phyloP scores from a whole-genome alignment of 1,284 basidiomycete species.

The Wallemia ichthyophaga region DNA sequence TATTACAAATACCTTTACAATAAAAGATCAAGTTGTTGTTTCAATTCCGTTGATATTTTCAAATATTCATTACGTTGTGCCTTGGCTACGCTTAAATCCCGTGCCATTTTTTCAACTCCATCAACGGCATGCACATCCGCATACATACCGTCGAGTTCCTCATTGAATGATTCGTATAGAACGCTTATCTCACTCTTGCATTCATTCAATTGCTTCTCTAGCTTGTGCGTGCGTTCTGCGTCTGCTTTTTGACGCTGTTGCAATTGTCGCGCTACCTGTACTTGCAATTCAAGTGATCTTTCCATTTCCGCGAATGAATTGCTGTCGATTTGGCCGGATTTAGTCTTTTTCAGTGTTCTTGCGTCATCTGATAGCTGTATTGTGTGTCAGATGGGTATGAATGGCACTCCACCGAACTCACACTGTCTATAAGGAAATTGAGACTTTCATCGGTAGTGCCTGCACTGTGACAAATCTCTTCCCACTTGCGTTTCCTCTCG shows the following conservation, averaged over 20 bases:
- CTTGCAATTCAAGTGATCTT: background rate
- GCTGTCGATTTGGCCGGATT: background rate
- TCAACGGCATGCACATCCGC: background rate
- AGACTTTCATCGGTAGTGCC: background rate
- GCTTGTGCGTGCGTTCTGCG: background rate
- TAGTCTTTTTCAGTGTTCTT: background rate
- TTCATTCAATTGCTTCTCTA: background rate
- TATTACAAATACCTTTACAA: background rate
- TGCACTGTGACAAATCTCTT: background rate
- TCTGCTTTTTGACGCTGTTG: background rate
- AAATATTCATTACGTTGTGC: background rate
- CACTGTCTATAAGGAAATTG: background rate
- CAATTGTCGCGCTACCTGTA: background rate
- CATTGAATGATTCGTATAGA: background rate
- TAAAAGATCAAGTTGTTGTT: background rate
- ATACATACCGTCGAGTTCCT: background rate
- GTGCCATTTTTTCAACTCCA: background rate
- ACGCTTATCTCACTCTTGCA: constrained; percentile 1
- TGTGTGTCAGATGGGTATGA: too few species aligned
- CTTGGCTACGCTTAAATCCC: background rate
- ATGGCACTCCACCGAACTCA: background rate
- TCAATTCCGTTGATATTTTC: background rate
- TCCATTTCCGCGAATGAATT: background rate
- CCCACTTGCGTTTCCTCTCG: background rate
- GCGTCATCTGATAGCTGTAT: background rate